Percentiles rank a stretch among this genome's conserved stretches.
Conservation (phyloP, 1,284 basidiomycete species). For the Moesziomyces parantarcticus region DNA sequence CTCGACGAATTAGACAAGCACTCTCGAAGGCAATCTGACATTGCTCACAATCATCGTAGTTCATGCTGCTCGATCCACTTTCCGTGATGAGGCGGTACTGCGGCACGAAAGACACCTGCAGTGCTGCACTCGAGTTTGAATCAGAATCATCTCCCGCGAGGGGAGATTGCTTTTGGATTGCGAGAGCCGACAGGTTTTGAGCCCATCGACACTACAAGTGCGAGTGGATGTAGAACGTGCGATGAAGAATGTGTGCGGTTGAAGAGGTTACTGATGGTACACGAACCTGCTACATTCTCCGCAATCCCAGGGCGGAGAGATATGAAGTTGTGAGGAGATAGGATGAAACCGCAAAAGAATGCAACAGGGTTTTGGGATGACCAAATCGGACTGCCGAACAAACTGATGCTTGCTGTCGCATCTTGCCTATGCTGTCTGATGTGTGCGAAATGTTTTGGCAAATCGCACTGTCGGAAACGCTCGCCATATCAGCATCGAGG, state of each 20-base stretch:
- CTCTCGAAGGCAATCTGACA: no score
- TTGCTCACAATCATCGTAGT: no score
- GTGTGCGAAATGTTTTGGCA: no score
- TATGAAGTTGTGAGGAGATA: no score
- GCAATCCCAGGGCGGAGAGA: no score
- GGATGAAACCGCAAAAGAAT: not conserved
- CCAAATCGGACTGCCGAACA: conserved; percentile 24
- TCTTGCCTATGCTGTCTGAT: not conserved
- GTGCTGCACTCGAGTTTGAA: not conserved
- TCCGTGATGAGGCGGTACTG: no score
- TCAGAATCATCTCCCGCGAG: conserved; percentile 30
- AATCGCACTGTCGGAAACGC: no score
- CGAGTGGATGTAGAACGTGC: conserved; percentile 10
- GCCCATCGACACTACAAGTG: conserved; percentile 6
- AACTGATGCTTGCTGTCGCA: conserved; percentile 8
- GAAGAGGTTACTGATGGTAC: conserved; percentile 48
- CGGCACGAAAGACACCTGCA: no score
- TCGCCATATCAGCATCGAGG: not conserved
- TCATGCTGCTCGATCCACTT: no score
- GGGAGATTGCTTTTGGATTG: conserved; percentile 41
- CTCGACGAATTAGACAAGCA: not conserved
- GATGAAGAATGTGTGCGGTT: conserved; percentile 12
- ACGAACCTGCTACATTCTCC: conserved; percentile 15
- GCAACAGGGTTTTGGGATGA: conserved; percentile 3
- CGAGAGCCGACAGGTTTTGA: conserved; percentile 7